Percentiles rank a stretch among this genome's conserved stretches.
Evolutionary conservation across 1,284 basidiomycete species (phyloP).

Genomic region (Rhodotorula sp.): DNA sequence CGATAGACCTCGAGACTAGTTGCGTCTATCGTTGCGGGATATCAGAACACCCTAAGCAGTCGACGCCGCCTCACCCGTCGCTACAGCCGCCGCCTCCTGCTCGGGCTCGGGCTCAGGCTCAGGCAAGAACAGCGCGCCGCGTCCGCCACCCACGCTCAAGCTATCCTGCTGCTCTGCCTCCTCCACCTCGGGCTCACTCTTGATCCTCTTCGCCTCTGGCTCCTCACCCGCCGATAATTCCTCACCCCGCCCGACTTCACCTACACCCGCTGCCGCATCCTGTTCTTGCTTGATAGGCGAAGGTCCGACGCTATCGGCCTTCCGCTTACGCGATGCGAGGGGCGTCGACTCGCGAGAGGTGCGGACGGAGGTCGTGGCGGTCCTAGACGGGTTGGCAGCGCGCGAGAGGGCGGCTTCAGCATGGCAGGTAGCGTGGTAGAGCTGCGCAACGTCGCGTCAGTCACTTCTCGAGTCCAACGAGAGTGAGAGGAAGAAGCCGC

Average conservation of each 20-base stretch:
- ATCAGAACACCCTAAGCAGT: no score
- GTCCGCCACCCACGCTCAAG: no score
- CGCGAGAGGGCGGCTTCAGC: constrained; percentile 58
- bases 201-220: background rate
- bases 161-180: no score
- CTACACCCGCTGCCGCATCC: background rate
- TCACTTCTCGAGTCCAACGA: no score
- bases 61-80: background rate
- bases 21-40: no score
- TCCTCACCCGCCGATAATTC: background rate
- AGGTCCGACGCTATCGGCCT: background rate
- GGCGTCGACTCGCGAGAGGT: constrained; percentile 10
- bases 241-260: background rate
- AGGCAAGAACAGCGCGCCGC: background rate
- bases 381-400: background rate
- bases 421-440: constrained; percentile 89
- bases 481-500: background rate
- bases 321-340: constrained; percentile 3
- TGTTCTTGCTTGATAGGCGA: background rate
- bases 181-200: background rate
- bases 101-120: background rate
- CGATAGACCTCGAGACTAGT: no score
- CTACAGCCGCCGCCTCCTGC: constrained; percentile 1
- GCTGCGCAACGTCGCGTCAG: constrained; percentile 51
- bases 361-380: background rate